Evolutionary conservation across 1,284 basidiomycete species (phyloP).

Genomic region (Papiliotrema fonsecae): DNA sequence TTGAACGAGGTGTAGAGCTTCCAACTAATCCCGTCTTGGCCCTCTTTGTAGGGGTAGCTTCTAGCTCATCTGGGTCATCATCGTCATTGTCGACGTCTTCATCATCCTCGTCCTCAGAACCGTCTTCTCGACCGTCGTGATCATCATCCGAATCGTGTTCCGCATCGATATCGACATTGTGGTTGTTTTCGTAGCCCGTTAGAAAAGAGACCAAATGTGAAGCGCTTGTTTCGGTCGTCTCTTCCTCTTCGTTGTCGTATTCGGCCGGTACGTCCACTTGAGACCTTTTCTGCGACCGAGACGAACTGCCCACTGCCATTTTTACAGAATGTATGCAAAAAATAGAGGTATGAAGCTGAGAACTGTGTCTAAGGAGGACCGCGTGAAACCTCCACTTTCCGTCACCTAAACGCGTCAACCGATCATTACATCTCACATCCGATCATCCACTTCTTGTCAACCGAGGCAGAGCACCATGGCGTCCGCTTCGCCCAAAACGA

Average conservation of each 20-base stretch:
- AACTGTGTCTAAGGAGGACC: not conserved
- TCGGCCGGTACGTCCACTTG: not conserved
- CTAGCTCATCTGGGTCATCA: constrained; percentile 19
- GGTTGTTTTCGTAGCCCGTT: constrained; percentile 30
- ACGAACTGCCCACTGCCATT: not conserved
- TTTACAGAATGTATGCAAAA: not conserved
- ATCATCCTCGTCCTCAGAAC: constrained; percentile 23
- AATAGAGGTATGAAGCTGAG: not conserved
- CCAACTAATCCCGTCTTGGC: constrained; percentile 22
- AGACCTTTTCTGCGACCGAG: not conserved
- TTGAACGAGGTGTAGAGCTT: constrained; percentile 12
- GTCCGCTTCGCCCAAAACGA: constrained; percentile 5
- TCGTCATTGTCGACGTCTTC: constrained; percentile 19
- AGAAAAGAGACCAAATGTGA: constrained; percentile 44
- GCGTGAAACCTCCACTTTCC: not conserved
- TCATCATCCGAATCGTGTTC: constrained; percentile 24
- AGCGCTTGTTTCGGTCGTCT: constrained; percentile 10
- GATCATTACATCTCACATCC: not conserved
- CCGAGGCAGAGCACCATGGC: constrained; percentile 7
- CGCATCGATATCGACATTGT: constrained; percentile 4
- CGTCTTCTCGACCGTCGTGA: constrained; percentile 17
- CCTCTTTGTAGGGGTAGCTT: constrained; percentile 24
- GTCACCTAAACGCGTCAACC: constrained; percentile 2
- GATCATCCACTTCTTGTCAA: not conserved
- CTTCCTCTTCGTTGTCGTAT: not conserved